Evolutionary conservation across 805 yeast species (phyloP), one percentile per base, ranked within the genome.

Genomic region (Candida mattraensis): DNA sequence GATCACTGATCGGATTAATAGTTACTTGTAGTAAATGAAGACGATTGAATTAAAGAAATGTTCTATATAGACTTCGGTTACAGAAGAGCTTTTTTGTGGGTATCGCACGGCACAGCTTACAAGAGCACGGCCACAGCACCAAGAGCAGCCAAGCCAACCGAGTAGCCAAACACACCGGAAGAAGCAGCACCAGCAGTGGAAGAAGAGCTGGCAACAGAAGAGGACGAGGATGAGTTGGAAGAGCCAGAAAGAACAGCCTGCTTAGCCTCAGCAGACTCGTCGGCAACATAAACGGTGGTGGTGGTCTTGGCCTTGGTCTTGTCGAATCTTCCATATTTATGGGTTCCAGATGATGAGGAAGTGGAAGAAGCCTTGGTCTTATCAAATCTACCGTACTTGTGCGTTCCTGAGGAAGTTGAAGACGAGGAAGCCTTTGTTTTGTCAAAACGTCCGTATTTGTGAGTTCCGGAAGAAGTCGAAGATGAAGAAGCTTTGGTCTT

Each of bases 311-410:
- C 42, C 30, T 62, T 58, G 30, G 76, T 71, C 62, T 73, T 70
- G 65, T 74, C 66, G 47, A 72, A 74, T 54, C 66, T 64, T 33
- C 78, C 78, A 47, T 59, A 58, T 40, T 54, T 63, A 62, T 70
- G 77, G 33, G 75, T 70, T 15, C 63, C 59, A 52, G 51, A 45
- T 25, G 60, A 42, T 28, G 58, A 40, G 5, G 69, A 46, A 15
- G 57, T 42, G 7, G 51, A 35, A 11, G 63, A 51, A 15, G 23
- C 42, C 44, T 55, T 56, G 33, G 74, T 69, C 53, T 69, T 70
- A 66, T 76, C 67, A 56, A 76, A 76, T 56, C 67, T 69, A 47
- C 85, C 85, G 45, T 66, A 66, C 47, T 60, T 70, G 66, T 78
- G 80, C 31, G 83, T 76, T 40, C 71, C 69, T 39, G 73, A 60